Evolutionary conservation across 768 basidiomycete species (phyloP).

Genomic region (Neoboletus subvelutipes): DNA sequence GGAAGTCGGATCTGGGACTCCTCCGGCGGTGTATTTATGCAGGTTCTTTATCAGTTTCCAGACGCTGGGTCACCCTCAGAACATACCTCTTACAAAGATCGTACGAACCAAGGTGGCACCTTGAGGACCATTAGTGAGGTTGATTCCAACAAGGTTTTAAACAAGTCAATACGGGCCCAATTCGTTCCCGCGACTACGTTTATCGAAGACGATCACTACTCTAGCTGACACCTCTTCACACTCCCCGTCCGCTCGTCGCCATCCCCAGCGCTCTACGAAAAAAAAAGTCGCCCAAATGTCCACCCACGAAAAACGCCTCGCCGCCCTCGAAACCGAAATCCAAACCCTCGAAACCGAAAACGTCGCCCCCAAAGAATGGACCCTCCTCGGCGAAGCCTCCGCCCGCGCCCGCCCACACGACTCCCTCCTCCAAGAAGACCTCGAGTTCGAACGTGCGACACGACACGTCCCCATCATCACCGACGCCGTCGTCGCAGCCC

Average conservation of each 20-base stretch:
- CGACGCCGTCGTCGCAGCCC: constrained; percentile 73
- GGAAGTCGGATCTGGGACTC: neutral
- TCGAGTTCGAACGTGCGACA: constrained; percentile 90
- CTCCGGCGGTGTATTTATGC: neutral
- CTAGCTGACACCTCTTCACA: no score
- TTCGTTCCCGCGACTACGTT: no score
- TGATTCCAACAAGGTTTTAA: no score
- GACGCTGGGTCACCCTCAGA: neutral
- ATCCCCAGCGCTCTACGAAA: neutral
- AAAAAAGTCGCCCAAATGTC: constrained; percentile 6
- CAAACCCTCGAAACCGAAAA: constrained; percentile 81
- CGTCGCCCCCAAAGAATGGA: constrained; percentile 89
- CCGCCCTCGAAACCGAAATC: constrained; percentile 76
- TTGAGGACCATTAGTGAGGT: no score
- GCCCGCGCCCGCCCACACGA: constrained; percentile 85
- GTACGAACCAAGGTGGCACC: no score
- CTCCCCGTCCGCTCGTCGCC: no score
- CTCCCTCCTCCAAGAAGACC: constrained; percentile 87
- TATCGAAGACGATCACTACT: no score
- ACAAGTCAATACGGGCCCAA: no score
- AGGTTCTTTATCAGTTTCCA: neutral
- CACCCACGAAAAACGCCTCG: constrained; percentile 71
- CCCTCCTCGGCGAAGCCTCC: constrained; percentile 85
- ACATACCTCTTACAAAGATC: neutral
- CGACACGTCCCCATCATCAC: constrained; percentile 89